Evolutionary conservation across 176 grass and related monocot species (phyloP).

Genomic region (Themeda triandra): DNA sequence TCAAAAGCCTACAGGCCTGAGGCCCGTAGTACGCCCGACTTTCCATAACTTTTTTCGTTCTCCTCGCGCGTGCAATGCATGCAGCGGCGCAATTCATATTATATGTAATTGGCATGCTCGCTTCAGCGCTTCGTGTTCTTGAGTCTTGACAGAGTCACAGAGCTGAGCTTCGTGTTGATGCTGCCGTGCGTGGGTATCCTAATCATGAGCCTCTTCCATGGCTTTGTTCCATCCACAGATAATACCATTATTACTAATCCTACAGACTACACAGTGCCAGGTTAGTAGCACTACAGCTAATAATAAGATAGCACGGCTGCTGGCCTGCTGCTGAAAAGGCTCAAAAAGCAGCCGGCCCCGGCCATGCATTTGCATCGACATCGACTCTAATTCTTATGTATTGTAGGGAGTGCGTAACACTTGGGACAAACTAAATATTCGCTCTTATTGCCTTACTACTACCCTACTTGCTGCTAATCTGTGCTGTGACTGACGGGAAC

Average conservation of each 20-base stretch:
- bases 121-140: too few relatives aligned
- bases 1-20: too few relatives aligned
- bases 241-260: too few relatives aligned
- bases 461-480: not conserved
- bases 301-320: slow-evolving; percentile 16
- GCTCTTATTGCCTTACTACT: not conserved
- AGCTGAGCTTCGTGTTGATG: not conserved
- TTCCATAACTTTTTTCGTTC: too few relatives aligned
- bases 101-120: too few relatives aligned
- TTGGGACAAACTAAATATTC: not conserved
- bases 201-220: slow-evolving; percentile 32
- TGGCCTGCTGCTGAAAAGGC: not conserved
- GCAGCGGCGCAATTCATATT: too few relatives aligned
- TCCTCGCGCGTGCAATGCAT: too few relatives aligned
- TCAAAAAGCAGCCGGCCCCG: not conserved
- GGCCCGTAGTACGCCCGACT: too few relatives aligned
- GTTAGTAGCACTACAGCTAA: not conserved
- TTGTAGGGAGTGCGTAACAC: not conserved
- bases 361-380: not conserved
- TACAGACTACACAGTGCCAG: not conserved
- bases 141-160: too few relatives aligned
- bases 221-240: slow-evolving; percentile 20
- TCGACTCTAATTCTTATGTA: not conserved
- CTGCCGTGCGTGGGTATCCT: not conserved
- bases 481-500: too few relatives aligned